Percentiles rank a stretch among this genome's conserved stretches.
Conservation (phyloP, 768 basidiomycete species). For the Rhodotorula babjevae region DNA sequence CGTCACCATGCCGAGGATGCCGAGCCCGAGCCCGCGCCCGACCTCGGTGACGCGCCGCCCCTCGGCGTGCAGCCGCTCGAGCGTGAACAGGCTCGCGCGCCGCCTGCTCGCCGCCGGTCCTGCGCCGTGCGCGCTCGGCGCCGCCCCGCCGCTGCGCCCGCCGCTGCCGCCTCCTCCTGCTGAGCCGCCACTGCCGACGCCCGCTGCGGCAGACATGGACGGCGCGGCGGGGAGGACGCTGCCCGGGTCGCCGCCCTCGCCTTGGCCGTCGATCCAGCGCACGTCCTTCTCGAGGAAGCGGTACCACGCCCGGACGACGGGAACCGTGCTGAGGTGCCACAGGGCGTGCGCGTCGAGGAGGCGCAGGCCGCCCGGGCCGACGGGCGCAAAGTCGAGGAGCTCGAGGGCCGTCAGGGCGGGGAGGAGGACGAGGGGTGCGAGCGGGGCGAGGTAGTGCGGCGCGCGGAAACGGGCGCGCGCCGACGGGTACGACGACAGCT, state of each 20-base stretch:
- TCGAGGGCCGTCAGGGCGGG: conserved; percentile 73
- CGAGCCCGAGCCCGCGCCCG: conserved; percentile 4
- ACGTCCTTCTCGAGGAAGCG: conserved; percentile 73
- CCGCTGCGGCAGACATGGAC: not conserved
- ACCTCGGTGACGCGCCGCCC: conserved; percentile 1
- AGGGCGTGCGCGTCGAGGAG: conserved; percentile 83
- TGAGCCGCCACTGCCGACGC: too few species aligned
- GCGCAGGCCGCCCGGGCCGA: conserved; percentile 53
- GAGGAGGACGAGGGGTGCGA: conserved; percentile 59
- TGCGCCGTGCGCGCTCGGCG: not conserved
- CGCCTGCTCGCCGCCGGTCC: not conserved
- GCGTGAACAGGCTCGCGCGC: not conserved
- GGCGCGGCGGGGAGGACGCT: conserved; percentile 1
- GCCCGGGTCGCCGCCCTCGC: conserved; percentile 14
- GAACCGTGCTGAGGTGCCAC: conserved; percentile 84
- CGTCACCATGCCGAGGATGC: not conserved
- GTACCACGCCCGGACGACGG: conserved; percentile 76
- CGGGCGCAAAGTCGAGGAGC: conserved; percentile 77
- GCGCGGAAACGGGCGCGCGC: conserved; percentile 48
- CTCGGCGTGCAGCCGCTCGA: not conserved
- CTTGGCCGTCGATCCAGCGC: conserved; percentile 36
- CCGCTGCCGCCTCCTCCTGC: too few species aligned
- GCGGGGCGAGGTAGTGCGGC: conserved; percentile 39
- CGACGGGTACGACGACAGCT: conserved; percentile 50
- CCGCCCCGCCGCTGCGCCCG: too few species aligned